These are phyloP conservation scores for Acacia crassicarpa DNA, from an alignment of 306 rosid genomes.

Conservation along the genomic window DNA sequence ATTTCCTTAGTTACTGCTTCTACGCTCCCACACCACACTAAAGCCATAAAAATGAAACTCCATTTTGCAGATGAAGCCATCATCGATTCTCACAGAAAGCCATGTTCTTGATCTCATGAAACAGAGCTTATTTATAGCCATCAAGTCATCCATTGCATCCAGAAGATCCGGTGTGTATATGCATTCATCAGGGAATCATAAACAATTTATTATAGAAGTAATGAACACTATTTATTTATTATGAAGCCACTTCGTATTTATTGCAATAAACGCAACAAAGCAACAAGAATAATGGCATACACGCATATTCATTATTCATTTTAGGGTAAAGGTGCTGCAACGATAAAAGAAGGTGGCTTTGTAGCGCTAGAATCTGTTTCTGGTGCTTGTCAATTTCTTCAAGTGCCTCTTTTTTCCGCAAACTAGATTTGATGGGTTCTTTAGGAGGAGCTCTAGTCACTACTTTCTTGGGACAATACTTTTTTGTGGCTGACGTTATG, in stretches of 20 bases:
- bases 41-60: neutral
- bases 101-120: neutral
- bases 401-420: conserved; percentile 67
- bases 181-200: neutral
- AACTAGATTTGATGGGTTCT: conserved; percentile 61
- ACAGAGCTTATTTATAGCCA: neutral
- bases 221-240: neutral
- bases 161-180: too few species aligned
- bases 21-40: neutral
- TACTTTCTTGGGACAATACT: conserved; percentile 41
- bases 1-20: neutral
- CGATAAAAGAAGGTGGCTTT: too few species aligned
- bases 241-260: neutral
- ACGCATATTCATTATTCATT: neutral
- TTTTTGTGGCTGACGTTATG: conserved; percentile 50
- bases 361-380: conserved; percentile 76
- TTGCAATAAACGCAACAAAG: neutral
- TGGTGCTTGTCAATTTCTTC: conserved; percentile 76
- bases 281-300: neutral
- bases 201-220: neutral
- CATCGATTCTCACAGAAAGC: too few species aligned
- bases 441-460: conserved; percentile 16
- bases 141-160: neutral
- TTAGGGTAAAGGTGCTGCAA: too few species aligned
- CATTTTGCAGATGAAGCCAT: too few species aligned